Percentiles rank a stretch among this genome's conserved stretches.
Conservation (phyloP, 768 basidiomycete species). For the Leccinum fibrillosum region DNA sequence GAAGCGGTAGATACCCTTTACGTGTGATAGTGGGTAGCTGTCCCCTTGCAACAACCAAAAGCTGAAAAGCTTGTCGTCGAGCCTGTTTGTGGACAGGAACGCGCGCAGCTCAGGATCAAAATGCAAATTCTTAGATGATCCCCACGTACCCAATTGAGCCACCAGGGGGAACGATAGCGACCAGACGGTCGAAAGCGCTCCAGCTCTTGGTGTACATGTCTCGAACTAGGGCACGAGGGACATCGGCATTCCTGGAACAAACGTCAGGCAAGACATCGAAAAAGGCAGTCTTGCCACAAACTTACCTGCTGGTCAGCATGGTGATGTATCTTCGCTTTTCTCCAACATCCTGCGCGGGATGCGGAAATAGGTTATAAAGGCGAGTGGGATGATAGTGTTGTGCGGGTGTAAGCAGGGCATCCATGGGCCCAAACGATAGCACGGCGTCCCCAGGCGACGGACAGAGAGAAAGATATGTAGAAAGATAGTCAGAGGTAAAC, state of each 20-base stretch:
- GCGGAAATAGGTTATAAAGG: slow-evolving; percentile 71
- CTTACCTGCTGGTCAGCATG: slow-evolving; percentile 66
- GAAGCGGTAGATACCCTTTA: slow-evolving; percentile 84
- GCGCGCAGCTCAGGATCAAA: background rate
- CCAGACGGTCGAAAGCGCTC: slow-evolving; percentile 87
- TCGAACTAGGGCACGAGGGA: slow-evolving; percentile 77
- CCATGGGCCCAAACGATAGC: slow-evolving; percentile 79
- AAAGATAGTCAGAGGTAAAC: slow-evolving; percentile 76
- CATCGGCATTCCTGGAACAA: slow-evolving; percentile 68
- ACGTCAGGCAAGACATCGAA: background rate
- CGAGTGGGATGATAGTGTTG: slow-evolving; percentile 73
- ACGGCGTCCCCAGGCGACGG: slow-evolving; percentile 74
- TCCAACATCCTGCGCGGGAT: slow-evolving; percentile 73
- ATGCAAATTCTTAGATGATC: slow-evolving; percentile 1
- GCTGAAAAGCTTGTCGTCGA: slow-evolving; percentile 88
- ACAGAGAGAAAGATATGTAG: slow-evolving; percentile 72
- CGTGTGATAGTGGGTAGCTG: slow-evolving; percentile 68
- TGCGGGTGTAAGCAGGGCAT: slow-evolving; percentile 71
- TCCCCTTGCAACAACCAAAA: slow-evolving; percentile 87
- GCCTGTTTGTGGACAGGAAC: slow-evolving; percentile 37
- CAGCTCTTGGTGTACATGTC: slow-evolving; percentile 93
- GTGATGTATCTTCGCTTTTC: slow-evolving; percentile 76
- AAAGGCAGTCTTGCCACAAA: background rate
- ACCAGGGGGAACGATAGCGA: slow-evolving; percentile 87
- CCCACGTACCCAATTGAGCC: slow-evolving; percentile 77